phyloP scores from a whole-genome alignment of 805 yeast species.

The Pichia sporocuriosa region DNA sequence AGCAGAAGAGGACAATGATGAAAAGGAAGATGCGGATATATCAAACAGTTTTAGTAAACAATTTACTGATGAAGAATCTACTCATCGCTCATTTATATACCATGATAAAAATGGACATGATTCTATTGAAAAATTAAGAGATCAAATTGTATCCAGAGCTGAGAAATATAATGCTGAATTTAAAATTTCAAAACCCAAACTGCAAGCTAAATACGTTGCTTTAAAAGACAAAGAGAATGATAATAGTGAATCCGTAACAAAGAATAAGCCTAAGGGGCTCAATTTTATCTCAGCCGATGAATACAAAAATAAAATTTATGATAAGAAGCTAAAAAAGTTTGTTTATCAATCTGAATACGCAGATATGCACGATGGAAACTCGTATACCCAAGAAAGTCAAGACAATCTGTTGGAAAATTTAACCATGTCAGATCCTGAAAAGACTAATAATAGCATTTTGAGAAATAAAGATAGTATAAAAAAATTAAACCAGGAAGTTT shows the following conservation, averaged over 20 bases:
- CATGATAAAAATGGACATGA: too few relatives aligned
- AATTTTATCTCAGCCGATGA: slow-evolving; percentile 29
- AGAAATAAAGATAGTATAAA: slow-evolving; percentile 1
- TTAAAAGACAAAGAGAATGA: neutral
- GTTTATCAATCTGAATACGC: slow-evolving; percentile 19
- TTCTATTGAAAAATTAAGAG: slow-evolving; percentile 3
- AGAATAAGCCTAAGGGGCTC: slow-evolving; percentile 17
- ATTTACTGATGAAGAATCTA: neutral
- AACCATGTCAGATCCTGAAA: slow-evolving; percentile 10
- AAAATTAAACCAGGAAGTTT: slow-evolving; percentile 15
- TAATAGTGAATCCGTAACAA: neutral
- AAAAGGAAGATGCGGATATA: neutral
- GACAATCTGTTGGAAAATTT: slow-evolving; percentile 18
- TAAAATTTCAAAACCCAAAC: slow-evolving; percentile 4
- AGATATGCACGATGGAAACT: too few relatives aligned
- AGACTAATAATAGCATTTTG: slow-evolving; percentile 3
- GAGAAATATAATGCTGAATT: slow-evolving; percentile 4
- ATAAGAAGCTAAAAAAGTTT: slow-evolving; percentile 22
- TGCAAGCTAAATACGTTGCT: slow-evolving; percentile 1
- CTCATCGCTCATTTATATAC: neutral
- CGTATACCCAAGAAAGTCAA: slow-evolving; percentile 11
- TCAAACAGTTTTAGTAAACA: too few relatives aligned
- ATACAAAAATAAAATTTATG: slow-evolving; percentile 27
- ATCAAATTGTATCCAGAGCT: slow-evolving; percentile 2
- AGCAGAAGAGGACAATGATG: slow-evolving; percentile 14